A percentile compares a stretch with the other conserved stretches of the same genome.
Conservation (phyloP, 805 yeast genomes). For the Lachancea dasiensis region DNA sequence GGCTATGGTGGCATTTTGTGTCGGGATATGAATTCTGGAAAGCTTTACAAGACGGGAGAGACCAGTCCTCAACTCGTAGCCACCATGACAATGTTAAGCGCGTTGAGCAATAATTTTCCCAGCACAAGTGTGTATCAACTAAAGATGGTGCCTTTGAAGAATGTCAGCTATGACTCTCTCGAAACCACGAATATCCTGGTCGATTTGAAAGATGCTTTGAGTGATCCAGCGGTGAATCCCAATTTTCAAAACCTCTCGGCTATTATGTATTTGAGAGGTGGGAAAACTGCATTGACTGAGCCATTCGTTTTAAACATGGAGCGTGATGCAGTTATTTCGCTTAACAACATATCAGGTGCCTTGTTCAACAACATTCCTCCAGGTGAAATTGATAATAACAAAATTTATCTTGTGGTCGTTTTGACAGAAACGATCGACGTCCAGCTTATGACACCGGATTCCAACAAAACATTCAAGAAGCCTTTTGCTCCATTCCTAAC, state of each 20-base stretch:
- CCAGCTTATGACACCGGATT: slow-evolving; percentile 18
- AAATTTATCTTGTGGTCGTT: slow-evolving; percentile 70
- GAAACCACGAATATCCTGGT: slow-evolving; percentile 59
- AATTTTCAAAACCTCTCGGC: slow-evolving; percentile 66
- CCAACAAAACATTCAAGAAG: slow-evolving; percentile 8
- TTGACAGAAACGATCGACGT: slow-evolving; percentile 64
- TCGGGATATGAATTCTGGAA: slow-evolving; percentile 56
- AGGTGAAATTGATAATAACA: slow-evolving; percentile 53
- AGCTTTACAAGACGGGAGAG: slow-evolving; percentile 39
- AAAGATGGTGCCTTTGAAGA: slow-evolving; percentile 41
- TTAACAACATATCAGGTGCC: slow-evolving; percentile 72
- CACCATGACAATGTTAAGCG: slow-evolving; percentile 60
- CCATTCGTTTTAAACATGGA: slow-evolving; percentile 66
- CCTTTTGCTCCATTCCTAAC: slow-evolving; percentile 23
- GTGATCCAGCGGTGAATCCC: slow-evolving; percentile 54
- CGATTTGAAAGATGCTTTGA: slow-evolving; percentile 64
- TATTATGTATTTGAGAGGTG: slow-evolving; percentile 62
- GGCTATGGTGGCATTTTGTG: slow-evolving; percentile 66
- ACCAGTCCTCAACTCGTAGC: slow-evolving; percentile 56
- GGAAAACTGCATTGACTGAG: slow-evolving; percentile 63
- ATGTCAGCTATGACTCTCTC: slow-evolving; percentile 42
- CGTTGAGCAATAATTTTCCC: slow-evolving; percentile 70
- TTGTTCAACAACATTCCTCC: slow-evolving; percentile 72
- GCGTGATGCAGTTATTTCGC: slow-evolving; percentile 49
- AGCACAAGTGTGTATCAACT: slow-evolving; percentile 32